Conservation (phyloP, 169 alveolate species). For the Cryptosporidium sp. region DNA sequence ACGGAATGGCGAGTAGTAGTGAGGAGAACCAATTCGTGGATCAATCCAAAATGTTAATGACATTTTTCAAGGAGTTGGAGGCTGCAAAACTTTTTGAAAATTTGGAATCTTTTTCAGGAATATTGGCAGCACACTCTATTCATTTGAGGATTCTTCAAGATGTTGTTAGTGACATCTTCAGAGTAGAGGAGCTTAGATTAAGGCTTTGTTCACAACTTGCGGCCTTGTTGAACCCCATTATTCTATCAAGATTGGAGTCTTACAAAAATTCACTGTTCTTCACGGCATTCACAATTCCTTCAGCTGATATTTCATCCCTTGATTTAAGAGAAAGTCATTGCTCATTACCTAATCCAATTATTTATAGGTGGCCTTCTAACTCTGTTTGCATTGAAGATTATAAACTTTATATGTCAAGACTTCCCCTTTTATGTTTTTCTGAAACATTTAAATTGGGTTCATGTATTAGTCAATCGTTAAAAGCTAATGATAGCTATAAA, state of each 20-base stretch:
- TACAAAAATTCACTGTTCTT: slow-evolving; percentile 41
- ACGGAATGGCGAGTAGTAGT: not conserved
- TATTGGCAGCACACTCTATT: slow-evolving; percentile 55
- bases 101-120: slow-evolving; percentile 56
- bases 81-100: slow-evolving; percentile 70
- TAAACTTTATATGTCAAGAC: slow-evolving; percentile 29
- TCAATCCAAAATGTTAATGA: slow-evolving; percentile 35
- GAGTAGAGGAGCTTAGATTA: slow-evolving; percentile 57
- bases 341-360: slow-evolving; percentile 49
- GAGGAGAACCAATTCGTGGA: not conserved
- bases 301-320: not conserved
- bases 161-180: slow-evolving; percentile 45
- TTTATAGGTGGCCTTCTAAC: slow-evolving; percentile 67
- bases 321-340: not conserved
- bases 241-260: slow-evolving; percentile 47
- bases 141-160: slow-evolving; percentile 54
- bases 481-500: not conserved
- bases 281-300: slow-evolving; percentile 68
- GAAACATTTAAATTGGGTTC: slow-evolving; percentile 39
- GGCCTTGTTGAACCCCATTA: slow-evolving; percentile 57
- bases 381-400: slow-evolving; percentile 50
- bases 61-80: slow-evolving; percentile 60
- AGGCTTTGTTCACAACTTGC: slow-evolving; percentile 71
- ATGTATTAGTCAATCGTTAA: slow-evolving; percentile 11
- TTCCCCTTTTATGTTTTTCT: slow-evolving; percentile 64